Evolutionary conservation across 1,284 basidiomycete species (phyloP).

Genomic region (Anthracocystis setariae): DNA sequence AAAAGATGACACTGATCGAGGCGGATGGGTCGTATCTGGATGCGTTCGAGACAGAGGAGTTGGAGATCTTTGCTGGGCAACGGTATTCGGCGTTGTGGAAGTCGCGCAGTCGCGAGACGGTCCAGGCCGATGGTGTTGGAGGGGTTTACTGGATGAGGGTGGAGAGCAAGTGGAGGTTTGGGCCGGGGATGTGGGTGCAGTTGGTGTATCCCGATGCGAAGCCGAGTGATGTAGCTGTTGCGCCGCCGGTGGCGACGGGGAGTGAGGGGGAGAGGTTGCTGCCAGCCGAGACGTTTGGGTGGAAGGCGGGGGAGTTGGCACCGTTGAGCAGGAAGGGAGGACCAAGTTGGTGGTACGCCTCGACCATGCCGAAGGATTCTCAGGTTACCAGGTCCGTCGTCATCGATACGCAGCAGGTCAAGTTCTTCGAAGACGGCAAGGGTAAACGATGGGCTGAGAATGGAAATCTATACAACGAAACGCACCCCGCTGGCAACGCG

Average conservation of each 20-base stretch:
- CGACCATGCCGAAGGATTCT: slow-evolving; percentile 24
- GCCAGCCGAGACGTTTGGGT: slow-evolving; percentile 40
- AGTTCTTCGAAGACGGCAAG: slow-evolving; percentile 11
- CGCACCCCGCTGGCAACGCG: neutral
- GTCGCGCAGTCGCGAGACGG: slow-evolving; percentile 15
- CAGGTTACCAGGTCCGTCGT: slow-evolving; percentile 47
- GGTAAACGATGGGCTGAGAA: slow-evolving; percentile 44
- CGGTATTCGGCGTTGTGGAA: slow-evolving; percentile 50
- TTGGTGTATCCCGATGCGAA: slow-evolving; percentile 17
- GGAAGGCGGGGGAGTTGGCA: slow-evolving; percentile 25
- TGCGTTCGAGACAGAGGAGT: slow-evolving; percentile 28
- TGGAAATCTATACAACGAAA: slow-evolving; percentile 17
- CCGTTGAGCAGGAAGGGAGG: slow-evolving; percentile 12
- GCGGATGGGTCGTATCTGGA: slow-evolving; percentile 56
- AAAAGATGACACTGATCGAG: slow-evolving; percentile 49
- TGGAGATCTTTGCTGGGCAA: slow-evolving; percentile 44
- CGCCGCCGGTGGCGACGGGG: neutral
- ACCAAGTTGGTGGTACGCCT: slow-evolving; percentile 12
- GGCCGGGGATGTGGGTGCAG: slow-evolving; percentile 39
- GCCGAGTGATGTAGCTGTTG: neutral
- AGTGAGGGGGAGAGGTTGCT: slow-evolving; percentile 12
- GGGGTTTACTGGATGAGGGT: slow-evolving; percentile 53
- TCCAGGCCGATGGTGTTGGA: slow-evolving; percentile 25
- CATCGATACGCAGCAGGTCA: slow-evolving; percentile 47
- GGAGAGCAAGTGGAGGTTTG: slow-evolving; percentile 44